Base-by-base conservation (phyloP, 2,329 filamentous ascomycete genomes). In the Colletotrichum orbiculare region DNA sequence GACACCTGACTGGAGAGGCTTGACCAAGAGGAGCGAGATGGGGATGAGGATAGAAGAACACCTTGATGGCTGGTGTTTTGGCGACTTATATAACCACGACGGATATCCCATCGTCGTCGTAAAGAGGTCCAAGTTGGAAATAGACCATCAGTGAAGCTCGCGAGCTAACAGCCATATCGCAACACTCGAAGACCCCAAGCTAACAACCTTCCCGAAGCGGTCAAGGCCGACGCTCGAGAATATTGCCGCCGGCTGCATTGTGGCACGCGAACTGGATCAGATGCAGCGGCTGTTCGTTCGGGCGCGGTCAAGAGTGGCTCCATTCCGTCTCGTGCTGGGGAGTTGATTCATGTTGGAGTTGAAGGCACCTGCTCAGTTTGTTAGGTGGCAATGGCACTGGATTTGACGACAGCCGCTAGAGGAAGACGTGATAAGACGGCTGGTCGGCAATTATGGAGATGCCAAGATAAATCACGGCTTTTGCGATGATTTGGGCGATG, bases 401-500 rank as follows among this genome's bases (percentile, higher is more conserved):
- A 39, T 42, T 61, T 47, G 58, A 65, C 47, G 62, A 62, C 58
- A 62, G 25, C 35, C 37, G 46, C 35, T 6, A 46, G 56, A 25
- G 42, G n/a, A 34, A 56, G 43, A 45, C 52, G 52, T 53, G 62
- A 56, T 53, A 48, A 62, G 62, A 11, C 50, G 58, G 41, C n/a
- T 53, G 52, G 42, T 12, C 52, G 52, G 42, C 58, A 56, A 37
- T 41, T 52, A 9, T 46, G 6, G 10, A 47, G 41, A 17, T 43
- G 62, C 62, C 62, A 65, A 65, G 62, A 62, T 15, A 52, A 55
- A 62, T 15, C 13, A 37, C 62, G 62, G 62, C 57, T 64, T 64
- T 64, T 52, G 46, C 43, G 25, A 64, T 61, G 45, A 33, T 52
- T 55, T 39, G 42, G 62, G 57, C n/a, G 55, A 46, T 46, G 58